Evolutionary conservation across 108 stramenopile species (phyloP), one percentile per base, ranked within the genome.

Genomic region (Skeletonema costatum): DNA sequence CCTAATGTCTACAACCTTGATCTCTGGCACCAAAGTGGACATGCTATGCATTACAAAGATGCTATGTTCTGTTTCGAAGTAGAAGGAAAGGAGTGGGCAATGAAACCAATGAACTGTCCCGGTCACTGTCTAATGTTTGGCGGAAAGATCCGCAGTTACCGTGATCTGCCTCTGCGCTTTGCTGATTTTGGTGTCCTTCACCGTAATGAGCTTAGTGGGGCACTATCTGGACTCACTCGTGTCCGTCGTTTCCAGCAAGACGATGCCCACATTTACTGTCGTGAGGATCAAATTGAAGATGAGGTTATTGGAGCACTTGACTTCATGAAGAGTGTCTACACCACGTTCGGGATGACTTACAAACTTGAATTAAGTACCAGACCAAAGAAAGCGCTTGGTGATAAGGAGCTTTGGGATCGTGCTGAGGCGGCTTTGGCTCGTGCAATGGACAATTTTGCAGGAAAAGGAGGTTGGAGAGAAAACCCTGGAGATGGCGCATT

Each of bases 21-120:
- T 66, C 87, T 99, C 16, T 99, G 99, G 99, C 88, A 97, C 75
- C 88, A 91, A 60, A 94, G 92, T 46, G 99, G 99, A 32, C 99
- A 99, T 79, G 97, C 97, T 50, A 80, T 97, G 91, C 99, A 99
- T 85, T 99, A 99, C 93, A 95, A 97, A 85, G 97, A 98, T 78
- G 90, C 89, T 82, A 98, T 97, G 97, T 97, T 98, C 75, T 88
- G 90, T 69, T 98, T 97, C 71, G 94, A 98, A 48, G 96, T 97
- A 8, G 98, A 98, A 65, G 96, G 93, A 31, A 82, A 89, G 72
- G 95, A 96, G 76, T 97, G 91, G 91, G 99, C 94, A 42, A 91
- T 99, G 93, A 99, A 99, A 78, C 99, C 99, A 42, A 99, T 99
- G 99, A 99, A 99, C 86, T 99, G 99, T 75, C 99, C 99, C 53